Evolutionary conservation across 225 moss, liverwort and hornwort species (phyloP).

Genomic region (Marchantia paleacea): DNA sequence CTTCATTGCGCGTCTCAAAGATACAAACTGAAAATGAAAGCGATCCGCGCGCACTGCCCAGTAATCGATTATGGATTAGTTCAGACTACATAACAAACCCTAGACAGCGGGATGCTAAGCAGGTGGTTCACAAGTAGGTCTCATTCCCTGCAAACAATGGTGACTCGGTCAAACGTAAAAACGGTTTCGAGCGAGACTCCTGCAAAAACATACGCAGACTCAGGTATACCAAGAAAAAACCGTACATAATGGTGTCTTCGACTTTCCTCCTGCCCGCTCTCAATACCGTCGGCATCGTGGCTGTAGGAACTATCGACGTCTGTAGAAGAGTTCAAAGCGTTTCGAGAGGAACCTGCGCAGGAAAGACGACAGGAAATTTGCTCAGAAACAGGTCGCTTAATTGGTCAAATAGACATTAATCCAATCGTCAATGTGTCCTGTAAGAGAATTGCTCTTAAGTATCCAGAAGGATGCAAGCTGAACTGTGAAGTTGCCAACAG

Average conservation of each 20-base stretch:
- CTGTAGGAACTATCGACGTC: slow-evolving; percentile 25
- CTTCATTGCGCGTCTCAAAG: too few species aligned
- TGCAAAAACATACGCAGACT: background rate
- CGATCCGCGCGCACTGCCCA: too few species aligned
- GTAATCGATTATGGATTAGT: too few species aligned
- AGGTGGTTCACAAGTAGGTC: too few species aligned
- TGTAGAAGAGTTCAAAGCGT: slow-evolving; percentile 20
- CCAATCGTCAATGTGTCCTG: too few species aligned
- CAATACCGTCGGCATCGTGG: slow-evolving; percentile 25
- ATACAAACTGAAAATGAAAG: too few species aligned
- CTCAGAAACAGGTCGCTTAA: too few species aligned
- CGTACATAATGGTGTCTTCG: slow-evolving; percentile 26
- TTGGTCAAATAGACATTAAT: too few species aligned
- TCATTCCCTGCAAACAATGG: background rate
- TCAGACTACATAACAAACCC: too few species aligned
- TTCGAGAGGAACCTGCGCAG: slow-evolving; percentile 25
- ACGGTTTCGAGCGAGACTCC: background rate
- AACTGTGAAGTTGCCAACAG: background rate
- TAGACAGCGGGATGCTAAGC: too few species aligned
- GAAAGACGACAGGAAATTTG: background rate
- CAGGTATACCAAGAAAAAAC: background rate
- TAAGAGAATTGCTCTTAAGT: too few species aligned
- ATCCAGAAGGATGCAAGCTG: background rate
- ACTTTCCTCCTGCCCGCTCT: slow-evolving; percentile 35
- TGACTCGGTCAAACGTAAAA: background rate